Conservation (phyloP, 1,284 basidiomycete species). For the Austropuccinia psidii region DNA sequence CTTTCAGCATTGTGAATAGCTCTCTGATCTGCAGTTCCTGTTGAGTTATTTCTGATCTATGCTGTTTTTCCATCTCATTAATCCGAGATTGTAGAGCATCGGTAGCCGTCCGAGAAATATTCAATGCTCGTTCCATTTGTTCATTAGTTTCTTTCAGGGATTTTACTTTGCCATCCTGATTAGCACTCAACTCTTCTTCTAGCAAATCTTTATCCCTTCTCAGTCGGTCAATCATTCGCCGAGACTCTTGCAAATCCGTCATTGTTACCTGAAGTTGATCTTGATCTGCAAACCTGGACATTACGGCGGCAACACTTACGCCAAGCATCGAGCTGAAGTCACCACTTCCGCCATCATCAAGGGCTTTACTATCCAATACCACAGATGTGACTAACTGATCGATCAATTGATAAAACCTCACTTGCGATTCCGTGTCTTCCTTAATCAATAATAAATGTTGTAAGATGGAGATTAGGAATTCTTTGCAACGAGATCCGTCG, state of each 20-base stretch:
- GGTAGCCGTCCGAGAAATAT: conserved; percentile 69
- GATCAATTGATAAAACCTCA: conserved; percentile 84
- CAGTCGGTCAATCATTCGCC: conserved; percentile 58
- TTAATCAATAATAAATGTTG: conserved; percentile 85
- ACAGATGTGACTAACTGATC: conserved; percentile 88
- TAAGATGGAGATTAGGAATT: conserved; percentile 83
- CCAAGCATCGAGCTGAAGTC: conserved; percentile 80
- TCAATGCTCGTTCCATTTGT: conserved; percentile 71
- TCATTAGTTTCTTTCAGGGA: conserved; percentile 65
- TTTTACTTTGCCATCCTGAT: conserved; percentile 24
- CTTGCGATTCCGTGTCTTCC: conserved; percentile 60
- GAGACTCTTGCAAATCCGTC: conserved; percentile 65
- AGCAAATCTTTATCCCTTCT: conserved; percentile 63
- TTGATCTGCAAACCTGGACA: conserved; percentile 83
- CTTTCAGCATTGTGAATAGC: conserved; percentile 82
- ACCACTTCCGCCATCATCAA: conserved; percentile 55
- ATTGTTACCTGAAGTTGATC: conserved; percentile 73
- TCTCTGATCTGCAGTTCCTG: conserved; percentile 89
- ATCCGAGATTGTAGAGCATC: conserved; percentile 54
- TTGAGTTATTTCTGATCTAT: conserved; percentile 78
- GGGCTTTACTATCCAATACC: conserved; percentile 76
- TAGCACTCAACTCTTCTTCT: conserved; percentile 44
- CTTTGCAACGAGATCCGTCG: conserved; percentile 66
- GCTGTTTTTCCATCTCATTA: conserved; percentile 67
- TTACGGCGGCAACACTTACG: conserved; percentile 77